These are phyloP conservation scores for Cyphellophora europaea DNA, from an alignment of 2,329 filamentous ascomycete species.

Conservation along the genomic window DNA sequence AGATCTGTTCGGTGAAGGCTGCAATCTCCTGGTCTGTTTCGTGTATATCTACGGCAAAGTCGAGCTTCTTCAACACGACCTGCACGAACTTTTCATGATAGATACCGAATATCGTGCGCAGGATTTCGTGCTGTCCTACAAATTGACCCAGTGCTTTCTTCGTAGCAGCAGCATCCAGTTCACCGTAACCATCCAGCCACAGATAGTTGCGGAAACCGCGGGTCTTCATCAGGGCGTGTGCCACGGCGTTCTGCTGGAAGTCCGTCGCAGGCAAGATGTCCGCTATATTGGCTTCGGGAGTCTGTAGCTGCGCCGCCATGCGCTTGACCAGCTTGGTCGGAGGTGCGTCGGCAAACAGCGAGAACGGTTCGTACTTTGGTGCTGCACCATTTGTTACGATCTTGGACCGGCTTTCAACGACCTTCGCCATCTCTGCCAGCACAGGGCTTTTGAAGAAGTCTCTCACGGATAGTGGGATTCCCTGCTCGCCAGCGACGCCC, in stretches of 20 bases:
- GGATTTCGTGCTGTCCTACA: slow-evolving; percentile 52
- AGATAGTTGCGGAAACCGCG: slow-evolving; percentile 57
- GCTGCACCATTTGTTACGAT: too few species aligned
- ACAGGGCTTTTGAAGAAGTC: slow-evolving; percentile 26
- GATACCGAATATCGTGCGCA: slow-evolving; percentile 56
- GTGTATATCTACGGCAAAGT: too few species aligned
- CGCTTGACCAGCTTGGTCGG: slow-evolving; percentile 37
- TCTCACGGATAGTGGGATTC: slow-evolving; percentile 17
- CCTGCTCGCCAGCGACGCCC: slow-evolving; percentile 12
- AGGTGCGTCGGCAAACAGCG: too few species aligned
- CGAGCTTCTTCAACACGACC: slow-evolving; percentile 51
- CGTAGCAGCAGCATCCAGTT: slow-evolving; percentile 40
- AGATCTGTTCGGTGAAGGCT: slow-evolving; percentile 43
- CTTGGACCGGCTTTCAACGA: slow-evolving; percentile 21
- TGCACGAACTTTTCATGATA: slow-evolving; percentile 42
- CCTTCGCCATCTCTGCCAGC: slow-evolving; percentile 44
- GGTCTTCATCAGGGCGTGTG: slow-evolving; percentile 48
- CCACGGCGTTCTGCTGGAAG: slow-evolving; percentile 51
- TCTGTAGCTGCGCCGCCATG: slow-evolving; percentile 44
- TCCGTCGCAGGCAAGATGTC: slow-evolving; percentile 52
- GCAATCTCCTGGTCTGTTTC: slow-evolving; percentile 43
- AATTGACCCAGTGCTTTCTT: slow-evolving; percentile 38
- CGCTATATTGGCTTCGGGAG: slow-evolving; percentile 42
- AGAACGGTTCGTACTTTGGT: slow-evolving; percentile 30
- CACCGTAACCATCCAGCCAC: slow-evolving; percentile 50